phyloP scores from a whole-genome alignment of 176 grass and related monocot species.

The Oryza coarctata region DNA sequence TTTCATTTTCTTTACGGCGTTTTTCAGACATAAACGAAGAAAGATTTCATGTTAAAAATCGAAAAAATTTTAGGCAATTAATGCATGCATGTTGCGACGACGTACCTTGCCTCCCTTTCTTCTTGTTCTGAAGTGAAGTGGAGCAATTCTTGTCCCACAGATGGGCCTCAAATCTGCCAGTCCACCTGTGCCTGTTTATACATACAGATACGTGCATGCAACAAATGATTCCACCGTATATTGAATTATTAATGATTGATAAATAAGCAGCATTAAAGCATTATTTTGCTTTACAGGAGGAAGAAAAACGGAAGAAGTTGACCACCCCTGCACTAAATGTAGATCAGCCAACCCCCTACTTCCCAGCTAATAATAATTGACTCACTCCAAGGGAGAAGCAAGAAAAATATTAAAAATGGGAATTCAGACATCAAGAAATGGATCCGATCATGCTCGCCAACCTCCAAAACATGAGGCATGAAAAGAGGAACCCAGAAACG shows the following conservation, averaged over 20 bases:
- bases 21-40: neutral
- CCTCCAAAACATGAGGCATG: neutral
- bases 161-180: conserved; percentile 91
- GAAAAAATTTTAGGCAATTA: neutral
- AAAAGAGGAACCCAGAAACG: neutral
- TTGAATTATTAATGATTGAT: neutral
- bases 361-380: conserved; percentile 23
- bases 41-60: neutral
- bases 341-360: conserved; percentile 50
- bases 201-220: conserved; percentile 45
- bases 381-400: neutral
- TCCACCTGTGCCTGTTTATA: conserved; percentile 76
- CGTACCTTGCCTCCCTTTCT: conserved; percentile 94
- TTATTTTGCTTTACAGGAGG: neutral
- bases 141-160: conserved; percentile 95
- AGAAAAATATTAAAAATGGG: neutral
- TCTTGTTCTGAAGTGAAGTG: conserved; percentile 76
- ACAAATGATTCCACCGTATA: conserved; percentile 24
- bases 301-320: neutral
- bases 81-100: neutral
- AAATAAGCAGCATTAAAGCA: conserved; percentile 17
- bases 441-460: neutral
- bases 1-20: neutral
- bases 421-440: conserved; percentile 2
- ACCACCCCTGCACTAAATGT: neutral